Evolutionary conservation across 2,329 filamentous ascomycete genomes (phyloP).

Genomic region (Nemania serpens): DNA sequence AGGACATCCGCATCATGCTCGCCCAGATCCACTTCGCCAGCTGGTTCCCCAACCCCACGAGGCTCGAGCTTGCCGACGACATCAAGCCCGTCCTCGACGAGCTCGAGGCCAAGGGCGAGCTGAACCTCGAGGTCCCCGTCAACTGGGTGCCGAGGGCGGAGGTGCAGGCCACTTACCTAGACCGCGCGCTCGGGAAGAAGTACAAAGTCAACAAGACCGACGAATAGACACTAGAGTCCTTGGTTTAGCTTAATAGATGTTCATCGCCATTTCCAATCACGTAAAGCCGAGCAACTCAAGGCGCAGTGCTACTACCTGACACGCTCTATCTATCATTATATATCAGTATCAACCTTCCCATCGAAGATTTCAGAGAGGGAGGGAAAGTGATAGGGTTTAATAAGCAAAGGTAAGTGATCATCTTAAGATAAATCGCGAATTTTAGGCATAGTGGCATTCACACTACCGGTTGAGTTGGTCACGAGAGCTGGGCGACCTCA

Average conservation of each 20-base stretch:
- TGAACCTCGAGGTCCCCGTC: conserved; percentile 55
- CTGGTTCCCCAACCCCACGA: conserved; percentile 63
- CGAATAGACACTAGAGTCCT: neutral
- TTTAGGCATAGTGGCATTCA: neutral
- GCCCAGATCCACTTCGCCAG: conserved; percentile 64
- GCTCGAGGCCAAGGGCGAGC: conserved; percentile 38
- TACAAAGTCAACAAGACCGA: conserved; percentile 62
- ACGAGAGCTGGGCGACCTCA: neutral
- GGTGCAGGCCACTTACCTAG: conserved; percentile 53
- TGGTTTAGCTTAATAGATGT: neutral
- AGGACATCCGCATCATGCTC: conserved; percentile 62
- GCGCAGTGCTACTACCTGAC: neutral
- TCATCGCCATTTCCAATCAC: neutral
- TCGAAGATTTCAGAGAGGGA: neutral
- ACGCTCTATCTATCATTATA: neutral
- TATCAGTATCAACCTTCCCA: neutral
- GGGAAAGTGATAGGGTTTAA: neutral
- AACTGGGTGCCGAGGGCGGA: conserved; percentile 52
- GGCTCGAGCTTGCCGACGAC: conserved; percentile 57
- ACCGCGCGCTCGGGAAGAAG: conserved; percentile 63
- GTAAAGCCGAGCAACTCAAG: neutral
- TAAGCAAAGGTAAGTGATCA: too few species aligned
- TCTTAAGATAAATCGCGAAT: neutral
- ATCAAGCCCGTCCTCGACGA: conserved; percentile 51
- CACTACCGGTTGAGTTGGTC: neutral